Percentiles rank a stretch among this genome's conserved stretches.
Conservation (phyloP, 352 stramenopile species). For the Pythium dissotocum region DNA sequence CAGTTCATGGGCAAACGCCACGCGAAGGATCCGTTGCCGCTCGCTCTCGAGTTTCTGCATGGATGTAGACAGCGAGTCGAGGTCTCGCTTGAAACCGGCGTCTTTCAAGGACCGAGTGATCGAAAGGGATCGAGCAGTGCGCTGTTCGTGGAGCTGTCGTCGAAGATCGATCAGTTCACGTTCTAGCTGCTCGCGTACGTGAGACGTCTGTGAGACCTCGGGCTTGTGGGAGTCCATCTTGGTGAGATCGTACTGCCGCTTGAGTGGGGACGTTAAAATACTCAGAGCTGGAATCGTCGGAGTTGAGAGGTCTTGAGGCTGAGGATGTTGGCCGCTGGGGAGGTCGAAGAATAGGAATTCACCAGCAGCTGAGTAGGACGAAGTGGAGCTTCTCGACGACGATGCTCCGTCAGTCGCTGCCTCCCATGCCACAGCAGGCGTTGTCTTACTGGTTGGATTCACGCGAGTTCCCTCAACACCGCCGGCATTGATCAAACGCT, state of each 20-base stretch:
- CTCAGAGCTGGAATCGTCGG: background rate
- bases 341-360: slow-evolving; percentile 53
- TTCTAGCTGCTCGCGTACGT: slow-evolving; percentile 13
- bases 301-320: background rate
- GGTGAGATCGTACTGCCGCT: background rate
- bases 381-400: slow-evolving; percentile 35
- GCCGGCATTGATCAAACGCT: slow-evolving; percentile 38
- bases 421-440: slow-evolving; percentile 3
- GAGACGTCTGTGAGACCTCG: background rate
- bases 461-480: background rate
- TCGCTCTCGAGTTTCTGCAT: slow-evolving; percentile 38
- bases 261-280: background rate
- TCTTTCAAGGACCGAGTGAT: slow-evolving; percentile 21
- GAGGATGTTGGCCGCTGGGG: background rate
- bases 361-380: slow-evolving; percentile 37
- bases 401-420: slow-evolving; percentile 28
- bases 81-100: slow-evolving; percentile 26
- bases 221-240: background rate
- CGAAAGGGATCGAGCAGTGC: slow-evolving; percentile 20
- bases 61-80: slow-evolving; percentile 29
- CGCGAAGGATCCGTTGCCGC: slow-evolving; percentile 30
- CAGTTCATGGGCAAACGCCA: slow-evolving; percentile 39
- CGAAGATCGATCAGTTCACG: slow-evolving; percentile 36
- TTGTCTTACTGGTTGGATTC: background rate
- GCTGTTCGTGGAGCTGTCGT: slow-evolving; percentile 33